Evolutionary conservation across 805 yeast species (phyloP).

Genomic region (Blastobotrys chiropterorum): DNA sequence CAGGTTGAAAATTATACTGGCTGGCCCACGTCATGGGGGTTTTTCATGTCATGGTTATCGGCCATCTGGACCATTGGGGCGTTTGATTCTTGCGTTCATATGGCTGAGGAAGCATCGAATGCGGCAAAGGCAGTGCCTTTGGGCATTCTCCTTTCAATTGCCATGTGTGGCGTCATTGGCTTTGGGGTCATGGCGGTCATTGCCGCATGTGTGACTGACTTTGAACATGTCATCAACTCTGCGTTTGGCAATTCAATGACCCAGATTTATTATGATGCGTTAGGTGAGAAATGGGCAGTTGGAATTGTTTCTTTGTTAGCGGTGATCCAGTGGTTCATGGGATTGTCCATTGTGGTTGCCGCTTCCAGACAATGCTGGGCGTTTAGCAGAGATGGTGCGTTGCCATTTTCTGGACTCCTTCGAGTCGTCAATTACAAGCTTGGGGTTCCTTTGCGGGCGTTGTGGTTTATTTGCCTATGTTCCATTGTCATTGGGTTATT

Average conservation of each 20-base stretch:
- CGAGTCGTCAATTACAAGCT: conserved; percentile 51
- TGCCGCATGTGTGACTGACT: conserved; percentile 48
- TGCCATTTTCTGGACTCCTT: conserved; percentile 53
- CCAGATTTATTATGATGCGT: conserved; percentile 54
- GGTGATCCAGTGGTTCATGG: conserved; percentile 60
- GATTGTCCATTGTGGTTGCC: conserved; percentile 55
- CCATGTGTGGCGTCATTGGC: conserved; percentile 54
- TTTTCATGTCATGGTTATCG: conserved; percentile 51
- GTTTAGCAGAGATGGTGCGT: conserved; percentile 69
- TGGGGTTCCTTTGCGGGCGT: conserved; percentile 61
- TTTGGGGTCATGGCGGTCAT: conserved; percentile 49
- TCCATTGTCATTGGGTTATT: conserved; percentile 50
- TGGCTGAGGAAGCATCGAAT: conserved; percentile 63
- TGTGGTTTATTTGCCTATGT: conserved; percentile 46
- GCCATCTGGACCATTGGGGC: conserved; percentile 74
- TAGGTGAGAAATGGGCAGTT: conserved; percentile 61
- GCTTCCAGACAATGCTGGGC: conserved; percentile 70
- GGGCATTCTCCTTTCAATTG: conserved; percentile 56
- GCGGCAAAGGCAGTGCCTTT: conserved; percentile 59
- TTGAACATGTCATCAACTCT: conserved; percentile 38
- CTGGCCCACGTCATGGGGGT: conserved; percentile 59
- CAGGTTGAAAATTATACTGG: conserved; percentile 43
- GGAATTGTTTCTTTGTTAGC: conserved; percentile 56
- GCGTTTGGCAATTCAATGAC: conserved; percentile 59
- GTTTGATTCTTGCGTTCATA: conserved; percentile 66